Evolutionary conservation across 768 basidiomycete genomes (phyloP).

Genomic region (Lactifluus echinatus): DNA sequence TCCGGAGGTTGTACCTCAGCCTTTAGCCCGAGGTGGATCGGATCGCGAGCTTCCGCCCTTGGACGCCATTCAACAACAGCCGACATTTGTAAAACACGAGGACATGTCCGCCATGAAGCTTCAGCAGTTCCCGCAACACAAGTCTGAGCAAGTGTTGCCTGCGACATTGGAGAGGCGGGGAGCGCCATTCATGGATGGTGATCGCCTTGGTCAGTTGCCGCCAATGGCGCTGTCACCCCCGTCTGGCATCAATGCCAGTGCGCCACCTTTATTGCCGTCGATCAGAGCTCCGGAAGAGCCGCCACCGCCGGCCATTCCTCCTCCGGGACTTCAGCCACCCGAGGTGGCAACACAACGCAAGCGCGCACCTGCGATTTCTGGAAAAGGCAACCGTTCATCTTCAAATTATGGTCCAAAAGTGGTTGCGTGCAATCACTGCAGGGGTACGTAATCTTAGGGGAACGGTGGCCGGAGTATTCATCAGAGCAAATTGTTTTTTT

Average conservation of each 20-base stretch:
- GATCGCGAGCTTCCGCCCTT: conserved; percentile 19
- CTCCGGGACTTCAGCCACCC: conserved; percentile 25
- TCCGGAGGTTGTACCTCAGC: conserved; percentile 31
- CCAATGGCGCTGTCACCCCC: conserved; percentile 18
- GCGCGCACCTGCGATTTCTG: conserved; percentile 51
- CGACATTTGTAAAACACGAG: conserved; percentile 5
- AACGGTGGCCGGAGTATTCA: not conserved
- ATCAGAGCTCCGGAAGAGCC: conserved; percentile 21
- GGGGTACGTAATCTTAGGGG: conserved; percentile 43
- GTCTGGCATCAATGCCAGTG: conserved; percentile 12
- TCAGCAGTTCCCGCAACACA: conserved; percentile 17
- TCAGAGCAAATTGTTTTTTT: not conserved
- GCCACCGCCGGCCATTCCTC: conserved; percentile 30
- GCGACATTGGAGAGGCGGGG: conserved; percentile 16
- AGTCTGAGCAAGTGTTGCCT: conserved; percentile 20
- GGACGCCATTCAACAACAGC: conserved; percentile 8
- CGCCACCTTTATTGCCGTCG: conserved; percentile 22
- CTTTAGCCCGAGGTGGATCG: conserved; percentile 22
- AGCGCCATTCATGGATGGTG: conserved; percentile 9
- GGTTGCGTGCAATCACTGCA: conserved; percentile 83
- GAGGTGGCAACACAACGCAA: conserved; percentile 32
- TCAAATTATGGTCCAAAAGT: conserved; percentile 72
- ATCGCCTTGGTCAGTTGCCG: conserved; percentile 16
- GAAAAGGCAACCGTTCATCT: conserved; percentile 50
- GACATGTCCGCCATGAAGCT: conserved; percentile 9